phyloP scores from a whole-genome alignment of 192 early-diverging fungal genomes.

The Coemansia sp. region DNA sequence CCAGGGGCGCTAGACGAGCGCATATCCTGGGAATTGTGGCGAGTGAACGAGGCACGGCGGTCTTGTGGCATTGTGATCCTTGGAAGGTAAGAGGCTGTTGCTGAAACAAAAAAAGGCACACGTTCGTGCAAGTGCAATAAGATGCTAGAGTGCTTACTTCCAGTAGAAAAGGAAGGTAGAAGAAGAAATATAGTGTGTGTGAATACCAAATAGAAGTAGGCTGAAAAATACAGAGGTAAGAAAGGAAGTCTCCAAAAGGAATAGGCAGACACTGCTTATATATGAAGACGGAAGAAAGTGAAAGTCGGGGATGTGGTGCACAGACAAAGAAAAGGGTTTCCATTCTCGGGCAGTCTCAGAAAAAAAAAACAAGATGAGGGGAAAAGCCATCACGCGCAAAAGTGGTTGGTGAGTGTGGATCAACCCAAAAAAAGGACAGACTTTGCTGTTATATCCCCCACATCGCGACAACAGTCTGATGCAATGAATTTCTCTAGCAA shows the following conservation, averaged over 20 bases:
- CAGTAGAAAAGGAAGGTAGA: background rate
- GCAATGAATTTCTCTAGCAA: too few species aligned
- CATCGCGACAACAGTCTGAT: too few species aligned
- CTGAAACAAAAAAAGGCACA: background rate
- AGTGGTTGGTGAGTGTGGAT: background rate
- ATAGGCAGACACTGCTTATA: background rate
- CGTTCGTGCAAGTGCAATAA: background rate
- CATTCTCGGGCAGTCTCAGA: background rate
- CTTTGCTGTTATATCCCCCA: too few species aligned
- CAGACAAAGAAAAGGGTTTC: background rate
- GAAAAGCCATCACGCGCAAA: background rate
- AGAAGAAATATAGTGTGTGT: background rate
- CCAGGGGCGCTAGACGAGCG: constrained; percentile 40
- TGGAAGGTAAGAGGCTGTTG: background rate
- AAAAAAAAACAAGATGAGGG: background rate
- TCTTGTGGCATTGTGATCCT: constrained; percentile 36
- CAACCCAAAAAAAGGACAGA: too few species aligned
- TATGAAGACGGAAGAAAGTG: background rate
- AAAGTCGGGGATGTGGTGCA: background rate
- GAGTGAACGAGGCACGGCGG: constrained; percentile 49
- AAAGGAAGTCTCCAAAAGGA: background rate
- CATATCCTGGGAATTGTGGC: constrained; percentile 53
- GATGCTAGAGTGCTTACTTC: background rate
- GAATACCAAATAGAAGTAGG: too few species aligned
- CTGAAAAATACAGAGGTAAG: too few species aligned